Conservation (phyloP, 345 rosid species). For the Combretum micranthum region DNA sequence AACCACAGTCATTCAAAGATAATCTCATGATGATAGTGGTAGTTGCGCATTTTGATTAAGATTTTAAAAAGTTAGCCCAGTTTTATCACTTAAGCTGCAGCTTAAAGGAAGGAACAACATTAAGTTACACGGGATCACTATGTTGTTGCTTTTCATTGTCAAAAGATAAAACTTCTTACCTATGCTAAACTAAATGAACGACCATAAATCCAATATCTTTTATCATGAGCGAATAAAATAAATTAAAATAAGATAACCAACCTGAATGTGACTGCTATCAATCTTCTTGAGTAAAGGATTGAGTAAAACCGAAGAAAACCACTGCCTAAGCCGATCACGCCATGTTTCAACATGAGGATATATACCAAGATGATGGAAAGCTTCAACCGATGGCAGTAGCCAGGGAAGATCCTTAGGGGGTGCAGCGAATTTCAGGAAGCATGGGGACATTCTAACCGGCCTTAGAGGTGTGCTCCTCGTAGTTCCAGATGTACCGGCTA, state of each 20-base stretch:
- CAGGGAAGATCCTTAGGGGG: conserved; percentile 91
- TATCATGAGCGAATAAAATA: neutral
- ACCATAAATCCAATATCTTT: neutral
- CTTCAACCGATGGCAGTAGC: conserved; percentile 85
- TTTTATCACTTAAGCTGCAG: no score
- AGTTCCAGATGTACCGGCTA: conserved; percentile 74
- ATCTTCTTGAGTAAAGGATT: conserved; percentile 72
- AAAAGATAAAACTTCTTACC: no score
- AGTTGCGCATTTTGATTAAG: no score
- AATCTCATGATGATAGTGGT: no score
- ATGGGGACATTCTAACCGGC: conserved; percentile 95
- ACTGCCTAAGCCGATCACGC: conserved; percentile 89
- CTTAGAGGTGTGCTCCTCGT: conserved; percentile 82
- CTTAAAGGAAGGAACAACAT: no score
- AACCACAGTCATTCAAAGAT: no score
- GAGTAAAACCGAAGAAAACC: conserved; percentile 81
- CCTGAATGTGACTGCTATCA: conserved; percentile 87
- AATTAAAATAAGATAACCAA: conserved; percentile 9
- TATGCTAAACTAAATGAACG: no score
- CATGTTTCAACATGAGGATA: conserved; percentile 92
- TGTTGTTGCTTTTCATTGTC: no score
- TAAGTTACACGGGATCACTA: no score
- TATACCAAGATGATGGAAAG: conserved; percentile 65
- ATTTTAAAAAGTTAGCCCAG: no score
- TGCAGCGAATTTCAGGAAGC: conserved; percentile 84